A percentile compares a stretch with the other conserved stretches of the same genome.
These are phyloP conservation scores for Buxus sempervirens DNA, from an alignment of 164 flowering plant species.

Conservation along the genomic window DNA sequence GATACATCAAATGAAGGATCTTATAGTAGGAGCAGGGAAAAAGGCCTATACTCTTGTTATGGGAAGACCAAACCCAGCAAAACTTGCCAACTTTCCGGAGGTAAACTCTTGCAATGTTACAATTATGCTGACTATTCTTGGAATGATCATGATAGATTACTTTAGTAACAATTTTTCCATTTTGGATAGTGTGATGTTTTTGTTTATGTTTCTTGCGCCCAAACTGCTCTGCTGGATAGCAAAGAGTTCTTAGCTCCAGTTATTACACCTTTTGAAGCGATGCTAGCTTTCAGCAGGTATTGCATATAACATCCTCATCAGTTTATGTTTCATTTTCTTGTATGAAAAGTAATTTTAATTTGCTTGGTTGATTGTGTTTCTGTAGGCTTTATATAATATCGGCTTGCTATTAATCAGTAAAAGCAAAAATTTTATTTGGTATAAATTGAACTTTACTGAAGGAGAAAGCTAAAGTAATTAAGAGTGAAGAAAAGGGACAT, in stretches of 20 bases:
- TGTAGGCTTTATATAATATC: too few relatives aligned
- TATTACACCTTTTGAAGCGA: slow-evolving; percentile 94
- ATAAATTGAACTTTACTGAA: too few relatives aligned
- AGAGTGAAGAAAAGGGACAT: too few relatives aligned
- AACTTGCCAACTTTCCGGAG: slow-evolving; percentile 97
- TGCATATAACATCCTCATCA: neutral
- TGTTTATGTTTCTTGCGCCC: slow-evolving; percentile 81
- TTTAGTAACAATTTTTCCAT: slow-evolving; percentile 8
- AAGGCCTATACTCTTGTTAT: slow-evolving; percentile 81
- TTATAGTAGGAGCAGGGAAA: slow-evolving; percentile 74
- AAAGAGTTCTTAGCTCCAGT: slow-evolving; percentile 92
- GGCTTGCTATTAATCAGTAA: too few relatives aligned
- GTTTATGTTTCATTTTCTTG: neutral
- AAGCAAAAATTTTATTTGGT: too few relatives aligned
- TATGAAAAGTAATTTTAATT: too few relatives aligned
- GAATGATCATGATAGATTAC: neutral
- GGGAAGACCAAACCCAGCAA: slow-evolving; percentile 98
- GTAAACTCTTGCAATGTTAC: slow-evolving; percentile 25
- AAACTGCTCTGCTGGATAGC: slow-evolving; percentile 96
- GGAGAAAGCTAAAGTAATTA: too few relatives aligned
- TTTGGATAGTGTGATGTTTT: slow-evolving; percentile 81
- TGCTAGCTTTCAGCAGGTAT: slow-evolving; percentile 84
- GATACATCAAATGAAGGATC: slow-evolving; percentile 76
- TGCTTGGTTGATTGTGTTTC: neutral
- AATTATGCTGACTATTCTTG: neutral